phyloP scores from a whole-genome alignment of 208 protist species.

The Leishmania braziliensis region DNA sequence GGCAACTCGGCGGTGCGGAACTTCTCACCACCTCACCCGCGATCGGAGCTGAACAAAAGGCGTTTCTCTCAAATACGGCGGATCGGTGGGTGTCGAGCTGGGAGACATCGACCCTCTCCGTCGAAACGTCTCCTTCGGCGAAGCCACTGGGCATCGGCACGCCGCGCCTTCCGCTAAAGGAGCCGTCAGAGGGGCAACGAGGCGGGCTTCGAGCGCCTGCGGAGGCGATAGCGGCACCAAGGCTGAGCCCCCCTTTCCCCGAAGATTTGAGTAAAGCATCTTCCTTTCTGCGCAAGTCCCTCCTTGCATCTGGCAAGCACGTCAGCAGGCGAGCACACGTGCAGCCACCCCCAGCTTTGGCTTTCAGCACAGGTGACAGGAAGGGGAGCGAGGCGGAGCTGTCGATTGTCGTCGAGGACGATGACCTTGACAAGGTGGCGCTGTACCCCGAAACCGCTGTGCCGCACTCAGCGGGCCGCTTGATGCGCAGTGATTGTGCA shows the following conservation, averaged over 20 bases:
- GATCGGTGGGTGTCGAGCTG: slow-evolving; percentile 2
- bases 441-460: background rate
- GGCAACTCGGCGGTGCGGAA: slow-evolving; percentile 3
- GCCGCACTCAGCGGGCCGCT: background rate
- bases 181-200: slow-evolving; percentile 7
- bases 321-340: background rate
- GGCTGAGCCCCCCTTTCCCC: background rate
- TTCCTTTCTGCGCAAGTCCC: background rate
- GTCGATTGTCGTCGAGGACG: slow-evolving; percentile 15
- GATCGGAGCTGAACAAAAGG: background rate
- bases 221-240: no score
- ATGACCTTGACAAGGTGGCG: background rate
- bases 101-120: background rate
- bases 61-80: background rate
- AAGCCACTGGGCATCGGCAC: background rate
- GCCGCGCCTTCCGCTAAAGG: slow-evolving; percentile 23
- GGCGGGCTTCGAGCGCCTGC: background rate
- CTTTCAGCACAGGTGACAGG: background rate
- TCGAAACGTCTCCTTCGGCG: background rate
- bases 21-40: background rate
- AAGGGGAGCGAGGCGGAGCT: slow-evolving; percentile 5
- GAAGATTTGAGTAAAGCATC: background rate
- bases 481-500: background rate
- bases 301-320: background rate
- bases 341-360: background rate